phyloP scores from a whole-genome alignment of 768 basidiomycete species.

The Hebeloma cylindrosporum region DNA sequence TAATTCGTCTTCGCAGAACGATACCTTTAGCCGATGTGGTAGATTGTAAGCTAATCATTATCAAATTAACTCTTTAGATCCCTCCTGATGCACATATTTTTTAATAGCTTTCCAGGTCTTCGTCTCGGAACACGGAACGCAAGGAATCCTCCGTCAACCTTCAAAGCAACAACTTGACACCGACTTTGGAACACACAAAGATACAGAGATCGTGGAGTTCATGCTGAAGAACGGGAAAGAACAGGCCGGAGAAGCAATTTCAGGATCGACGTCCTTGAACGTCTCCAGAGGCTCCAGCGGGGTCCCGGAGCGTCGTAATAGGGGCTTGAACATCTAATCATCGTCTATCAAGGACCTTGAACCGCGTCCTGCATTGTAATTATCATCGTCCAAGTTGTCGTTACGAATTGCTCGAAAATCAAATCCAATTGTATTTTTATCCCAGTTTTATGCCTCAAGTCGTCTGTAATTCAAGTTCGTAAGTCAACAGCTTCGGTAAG shows the following conservation, averaged over 20 bases:
- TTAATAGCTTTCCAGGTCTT: slow-evolving; percentile 68
- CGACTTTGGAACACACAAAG: slow-evolving; percentile 63
- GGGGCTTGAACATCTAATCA: no score
- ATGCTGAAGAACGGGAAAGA: slow-evolving; percentile 66
- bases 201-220: slow-evolving; percentile 57
- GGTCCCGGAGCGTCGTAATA: slow-evolving; percentile 40
- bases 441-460: no score
- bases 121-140: slow-evolving; percentile 68
- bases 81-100: not conserved
- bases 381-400: not conserved
- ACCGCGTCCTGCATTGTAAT: not conserved
- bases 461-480: no score
- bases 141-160: slow-evolving; percentile 71
- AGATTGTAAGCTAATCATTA: slow-evolving; percentile 58
- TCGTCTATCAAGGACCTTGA: slow-evolving; percentile 8
- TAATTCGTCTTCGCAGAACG: slow-evolving; percentile 41
- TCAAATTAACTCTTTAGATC: not conserved
- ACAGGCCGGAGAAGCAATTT: slow-evolving; percentile 51
- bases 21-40: slow-evolving; percentile 75
- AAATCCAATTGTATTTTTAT: no score
- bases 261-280: slow-evolving; percentile 21
- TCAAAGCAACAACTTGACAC: slow-evolving; percentile 86
- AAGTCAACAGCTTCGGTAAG: no score
- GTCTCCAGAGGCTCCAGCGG: slow-evolving; percentile 30
- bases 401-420: no score